Evolutionary conservation across 2,329 filamentous ascomycete genomes (phyloP), one percentile per base, ranked within the genome.

Genomic region (Fusarium udum): DNA sequence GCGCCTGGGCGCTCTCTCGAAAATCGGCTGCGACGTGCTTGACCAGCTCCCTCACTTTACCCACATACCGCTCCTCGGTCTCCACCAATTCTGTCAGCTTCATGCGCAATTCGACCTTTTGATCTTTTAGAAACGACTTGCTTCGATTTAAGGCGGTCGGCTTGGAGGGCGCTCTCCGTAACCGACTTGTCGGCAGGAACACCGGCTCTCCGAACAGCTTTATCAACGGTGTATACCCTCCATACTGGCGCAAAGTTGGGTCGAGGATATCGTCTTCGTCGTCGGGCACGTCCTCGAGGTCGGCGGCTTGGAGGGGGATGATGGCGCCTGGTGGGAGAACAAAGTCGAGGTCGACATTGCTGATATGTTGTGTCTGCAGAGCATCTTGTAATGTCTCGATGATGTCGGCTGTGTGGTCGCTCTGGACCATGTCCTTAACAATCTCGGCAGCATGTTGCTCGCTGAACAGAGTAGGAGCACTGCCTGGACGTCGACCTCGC

Each of bases 361-460:
- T 94, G 64, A 97, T 85, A 74, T 92, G 92, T 79, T 97, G 94
- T 42, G 95, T 92, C 78, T 93, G 92, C 69, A 97, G 88, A 22
- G 95, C 93, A 62, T 90, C 88, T 64, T 92, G 89, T 61, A 99
- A 85, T 67, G 92, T 91, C 48, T 89, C 86, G 63, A 97, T 89
- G 32, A 96, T 89, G 22, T 95, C 92, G 43, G 86, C 84, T 4
- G 91, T 89, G 79, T 95, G 93, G 52, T 97, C 94, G 73, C 95
- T 92, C 83, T 89, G 92, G 71, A 91, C 88, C 92, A 98, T 96
- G 57, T 91, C 90, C 81, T 93, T 92, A 59, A 95, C 95, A 67
- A 99, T 84, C 78, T 97, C 93, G 48, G 95, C 96, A 26, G 95
- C 95, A 87, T 99, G 96, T 82, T 95, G 92, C 80, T 98, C 95